Evolutionary conservation across 2,329 filamentous ascomycete species (phyloP).

Genomic region (Xylaria sp.): DNA sequence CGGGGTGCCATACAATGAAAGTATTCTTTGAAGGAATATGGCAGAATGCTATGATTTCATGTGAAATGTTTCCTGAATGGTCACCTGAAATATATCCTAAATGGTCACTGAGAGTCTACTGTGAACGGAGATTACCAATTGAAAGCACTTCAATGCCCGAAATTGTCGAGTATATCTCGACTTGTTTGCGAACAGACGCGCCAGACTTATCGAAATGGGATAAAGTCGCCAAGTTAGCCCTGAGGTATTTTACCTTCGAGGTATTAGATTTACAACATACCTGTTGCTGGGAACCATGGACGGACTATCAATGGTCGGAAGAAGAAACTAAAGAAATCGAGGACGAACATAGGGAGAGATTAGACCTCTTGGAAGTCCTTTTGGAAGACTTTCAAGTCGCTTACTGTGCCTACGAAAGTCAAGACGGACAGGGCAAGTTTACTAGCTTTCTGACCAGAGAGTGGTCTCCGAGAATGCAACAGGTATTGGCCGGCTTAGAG

Average conservation of each 20-base stretch:
- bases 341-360: constrained; percentile 1
- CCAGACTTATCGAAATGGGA: constrained; percentile 8
- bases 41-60: too few species aligned
- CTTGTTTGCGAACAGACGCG: background rate
- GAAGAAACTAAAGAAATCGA: constrained; percentile 12
- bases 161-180: background rate
- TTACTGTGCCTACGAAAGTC: background rate
- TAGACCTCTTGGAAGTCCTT: constrained; percentile 6
- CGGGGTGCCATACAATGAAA: constrained; percentile 8
- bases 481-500: background rate
- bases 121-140: too few species aligned
- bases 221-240: background rate
- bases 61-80: too few species aligned
- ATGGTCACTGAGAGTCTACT: too few species aligned
- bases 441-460: constrained; percentile 1
- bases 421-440: background rate
- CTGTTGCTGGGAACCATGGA: background rate
- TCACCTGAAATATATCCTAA: too few species aligned
- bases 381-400: constrained; percentile 8
- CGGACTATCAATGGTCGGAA: background rate
- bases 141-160: background rate
- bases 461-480: constrained; percentile 10
- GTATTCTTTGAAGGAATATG: background rate
- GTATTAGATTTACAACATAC: constrained; percentile 1
- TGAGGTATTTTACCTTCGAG: constrained; percentile 17